Base-by-base conservation (phyloP, 441 rosid species). In the Eruca vesicaria region DNA sequence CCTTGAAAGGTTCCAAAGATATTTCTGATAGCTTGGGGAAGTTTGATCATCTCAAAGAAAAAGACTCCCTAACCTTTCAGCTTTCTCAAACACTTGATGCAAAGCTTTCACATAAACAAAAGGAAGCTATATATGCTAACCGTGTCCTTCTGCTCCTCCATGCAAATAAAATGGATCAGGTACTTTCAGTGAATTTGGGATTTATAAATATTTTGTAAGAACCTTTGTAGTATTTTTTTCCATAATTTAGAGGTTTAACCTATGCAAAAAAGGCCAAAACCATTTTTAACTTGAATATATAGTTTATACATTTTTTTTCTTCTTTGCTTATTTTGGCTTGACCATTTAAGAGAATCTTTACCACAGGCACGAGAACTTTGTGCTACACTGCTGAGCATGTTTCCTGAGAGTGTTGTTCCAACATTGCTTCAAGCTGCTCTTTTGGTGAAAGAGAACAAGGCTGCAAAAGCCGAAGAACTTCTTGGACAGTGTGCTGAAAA, bases 331-430 rank as follows among this genome's bases (percentile, higher is more conserved):
- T 55, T 41, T 12, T 23, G 62, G n/a, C 8, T 72, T 63, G 43
- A 69, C 64, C 62, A 7, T 6, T 43, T 15, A 52, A 60, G 8
- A 1, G 64, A 4, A 32, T 11, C 41, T 20, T 69, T 36, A 61
- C 45, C 66, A 7, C 92, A 94, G 98, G 99, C 98, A 10, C 89
- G 96, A 64, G 97, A 95, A 80, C 83, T 89, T 76, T 95, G 84
- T 67, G 84, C 91, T 71, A 72, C 83, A 56, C 70, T 93, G 64
- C 85, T 84, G 0, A 86, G 82, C 53, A 73, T 85, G 79, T 90
- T 88, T 82, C 83, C 88, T n/a, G 87, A 85, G 60, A 87, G 92
- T 66, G 83, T 88, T 67, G 36, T 81, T 75, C 96, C 93, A 4
- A 76, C 82, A 38, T 79, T 95, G 86, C 94, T 94, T 81, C 96